phyloP scores from a whole-genome alignment of 805 yeast species.

The Blastobotrys parvus region DNA sequence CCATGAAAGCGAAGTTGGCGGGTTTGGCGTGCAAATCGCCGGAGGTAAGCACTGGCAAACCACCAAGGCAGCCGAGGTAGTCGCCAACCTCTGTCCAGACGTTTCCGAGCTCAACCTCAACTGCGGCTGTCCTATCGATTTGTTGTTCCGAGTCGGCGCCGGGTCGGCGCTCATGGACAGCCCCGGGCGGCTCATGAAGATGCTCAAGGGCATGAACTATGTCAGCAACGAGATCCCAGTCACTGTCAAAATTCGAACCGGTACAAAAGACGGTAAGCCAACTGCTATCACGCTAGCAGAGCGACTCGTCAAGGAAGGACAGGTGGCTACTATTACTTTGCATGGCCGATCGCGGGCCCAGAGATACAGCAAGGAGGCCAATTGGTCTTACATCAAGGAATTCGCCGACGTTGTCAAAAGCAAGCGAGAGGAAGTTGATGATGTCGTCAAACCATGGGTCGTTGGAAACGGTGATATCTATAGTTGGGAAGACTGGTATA shows the following conservation, averaged over 20 bases:
- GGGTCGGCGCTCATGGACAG: slow-evolving; percentile 91
- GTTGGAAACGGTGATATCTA: slow-evolving; percentile 94
- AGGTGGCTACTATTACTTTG: slow-evolving; percentile 81
- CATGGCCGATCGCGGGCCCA: slow-evolving; percentile 98
- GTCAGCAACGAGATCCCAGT: slow-evolving; percentile 86
- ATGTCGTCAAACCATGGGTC: slow-evolving; percentile 57
- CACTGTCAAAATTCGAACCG: slow-evolving; percentile 88
- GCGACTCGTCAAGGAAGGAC: slow-evolving; percentile 67
- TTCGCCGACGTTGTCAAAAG: slow-evolving; percentile 63
- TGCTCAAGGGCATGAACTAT: slow-evolving; percentile 81
- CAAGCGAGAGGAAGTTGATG: slow-evolving; percentile 38
- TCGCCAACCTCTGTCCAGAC: slow-evolving; percentile 46
- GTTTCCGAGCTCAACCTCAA: slow-evolving; percentile 84
- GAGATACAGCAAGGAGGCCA: slow-evolving; percentile 82
- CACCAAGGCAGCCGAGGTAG: slow-evolving; percentile 80
- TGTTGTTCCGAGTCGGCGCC: slow-evolving; percentile 88
- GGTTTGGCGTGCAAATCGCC: slow-evolving; percentile 91
- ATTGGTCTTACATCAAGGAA: slow-evolving; percentile 81
- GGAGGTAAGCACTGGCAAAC: slow-evolving; percentile 91
- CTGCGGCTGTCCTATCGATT: slow-evolving; percentile 96
- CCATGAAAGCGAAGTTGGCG: slow-evolving; percentile 71
- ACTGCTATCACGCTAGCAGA: slow-evolving; percentile 74
- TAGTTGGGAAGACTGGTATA: slow-evolving; percentile 82
- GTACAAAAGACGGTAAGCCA: slow-evolving; percentile 75
- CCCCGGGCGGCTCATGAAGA: slow-evolving; percentile 70